phyloP scores from a whole-genome alignment of 2,329 filamentous ascomycete species.

The Fusarium graminum region DNA sequence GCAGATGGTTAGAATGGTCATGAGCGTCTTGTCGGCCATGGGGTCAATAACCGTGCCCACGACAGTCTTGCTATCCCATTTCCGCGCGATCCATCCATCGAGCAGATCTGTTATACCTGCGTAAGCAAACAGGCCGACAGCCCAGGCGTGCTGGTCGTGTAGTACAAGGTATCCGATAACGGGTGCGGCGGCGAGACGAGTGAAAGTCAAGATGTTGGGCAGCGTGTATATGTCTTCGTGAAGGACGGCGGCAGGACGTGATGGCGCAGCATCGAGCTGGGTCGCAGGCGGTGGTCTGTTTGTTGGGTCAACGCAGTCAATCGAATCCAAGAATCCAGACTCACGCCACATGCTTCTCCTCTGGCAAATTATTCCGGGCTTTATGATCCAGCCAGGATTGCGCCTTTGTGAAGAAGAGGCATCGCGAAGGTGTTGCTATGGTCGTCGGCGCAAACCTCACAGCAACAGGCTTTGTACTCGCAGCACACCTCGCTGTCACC shows the following conservation, averaged over 20 bases:
- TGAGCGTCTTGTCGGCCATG: conserved; percentile 95
- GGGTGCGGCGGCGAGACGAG: conserved; percentile 85
- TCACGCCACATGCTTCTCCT: conserved; percentile 18
- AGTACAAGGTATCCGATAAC: conserved; percentile 90
- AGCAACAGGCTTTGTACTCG: conserved; percentile 13
- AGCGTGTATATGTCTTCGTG: conserved; percentile 95
- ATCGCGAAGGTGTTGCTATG: conserved; percentile 18
- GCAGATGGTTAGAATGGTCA: conserved; percentile 91
- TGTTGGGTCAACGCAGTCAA: conserved; percentile 9
- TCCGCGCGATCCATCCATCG: conserved; percentile 92
- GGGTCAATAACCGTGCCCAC: conserved; percentile 95
- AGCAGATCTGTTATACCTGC: conserved; percentile 92
- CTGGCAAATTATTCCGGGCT: conserved; percentile 22
- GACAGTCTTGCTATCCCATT: conserved; percentile 90
- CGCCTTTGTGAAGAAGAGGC: conserved; percentile 44
- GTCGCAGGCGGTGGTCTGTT: conserved; percentile 17
- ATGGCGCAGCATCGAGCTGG: conserved; percentile 1
- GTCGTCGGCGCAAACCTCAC: conserved; percentile 22
- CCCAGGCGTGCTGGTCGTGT: conserved; percentile 81
- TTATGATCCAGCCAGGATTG: conserved; percentile 40
- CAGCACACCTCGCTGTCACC: conserved; percentile 21
- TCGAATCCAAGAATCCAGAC: neutral
- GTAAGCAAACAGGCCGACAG: conserved; percentile 89
- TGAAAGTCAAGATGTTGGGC: conserved; percentile 93
- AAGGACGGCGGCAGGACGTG: conserved; percentile 25